Conservation (phyloP, 2,329 filamentous ascomycete genomes). For the Curvularia sp. region DNA sequence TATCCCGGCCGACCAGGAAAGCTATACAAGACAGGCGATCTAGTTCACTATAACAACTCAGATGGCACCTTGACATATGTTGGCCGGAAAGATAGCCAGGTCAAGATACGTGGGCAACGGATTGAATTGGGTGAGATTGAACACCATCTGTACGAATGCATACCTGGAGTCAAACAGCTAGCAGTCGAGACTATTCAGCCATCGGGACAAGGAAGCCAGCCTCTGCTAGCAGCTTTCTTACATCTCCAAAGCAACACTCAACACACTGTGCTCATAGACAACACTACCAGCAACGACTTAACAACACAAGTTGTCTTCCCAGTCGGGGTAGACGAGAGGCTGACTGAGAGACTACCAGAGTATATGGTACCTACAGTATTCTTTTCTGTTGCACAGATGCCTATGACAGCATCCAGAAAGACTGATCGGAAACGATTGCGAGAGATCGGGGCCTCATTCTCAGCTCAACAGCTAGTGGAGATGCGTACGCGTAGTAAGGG, state of each 20-base stretch:
- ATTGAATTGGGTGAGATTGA: too few relatives aligned
- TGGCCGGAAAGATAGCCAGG: too few relatives aligned
- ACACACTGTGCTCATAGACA: too few relatives aligned
- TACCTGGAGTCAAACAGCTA: neutral
- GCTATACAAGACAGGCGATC: too few relatives aligned
- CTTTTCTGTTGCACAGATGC: conserved; percentile 53
- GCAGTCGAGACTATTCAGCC: neutral
- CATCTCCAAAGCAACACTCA: too few relatives aligned
- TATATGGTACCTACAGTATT: conserved; percentile 55
- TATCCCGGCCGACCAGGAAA: too few relatives aligned
- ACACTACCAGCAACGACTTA: neutral
- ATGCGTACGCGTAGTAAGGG: neutral
- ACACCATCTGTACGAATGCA: neutral
- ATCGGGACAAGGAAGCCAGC: neutral
- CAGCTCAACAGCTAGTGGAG: conserved; percentile 2
- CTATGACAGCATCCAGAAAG: conserved; percentile 56
- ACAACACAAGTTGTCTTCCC: neutral
- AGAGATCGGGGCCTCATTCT: conserved; percentile 15
- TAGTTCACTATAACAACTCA: too few relatives aligned
- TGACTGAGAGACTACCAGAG: neutral
- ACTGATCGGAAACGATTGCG: conserved; percentile 30
- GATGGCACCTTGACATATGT: too few relatives aligned
- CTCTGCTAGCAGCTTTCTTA: neutral
- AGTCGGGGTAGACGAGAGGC: too few relatives aligned
- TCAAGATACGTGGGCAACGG: too few relatives aligned